Conservation (phyloP, 1,139 yeast species). For the Candida dubliniensis region DNA sequence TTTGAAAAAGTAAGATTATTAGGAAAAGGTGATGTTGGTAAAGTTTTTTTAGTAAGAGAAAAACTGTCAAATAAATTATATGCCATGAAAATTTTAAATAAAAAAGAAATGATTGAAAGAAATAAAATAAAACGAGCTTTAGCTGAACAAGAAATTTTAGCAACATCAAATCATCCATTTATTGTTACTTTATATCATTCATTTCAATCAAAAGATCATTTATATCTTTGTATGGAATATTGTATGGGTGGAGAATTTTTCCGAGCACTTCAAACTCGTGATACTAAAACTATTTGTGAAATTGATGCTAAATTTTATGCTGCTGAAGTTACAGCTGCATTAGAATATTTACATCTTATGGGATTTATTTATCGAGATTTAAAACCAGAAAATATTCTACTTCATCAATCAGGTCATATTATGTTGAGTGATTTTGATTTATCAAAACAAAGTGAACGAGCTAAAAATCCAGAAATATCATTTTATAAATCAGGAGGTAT, state of each 20-base stretch:
- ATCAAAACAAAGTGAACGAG: constrained; percentile 81
- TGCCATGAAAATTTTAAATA: constrained; percentile 90
- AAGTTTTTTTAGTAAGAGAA: constrained; percentile 88
- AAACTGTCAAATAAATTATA: constrained; percentile 70
- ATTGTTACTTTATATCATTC: constrained; percentile 95
- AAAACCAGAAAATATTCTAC: constrained; percentile 89
- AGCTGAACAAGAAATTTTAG: constrained; percentile 95
- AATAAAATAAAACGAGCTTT: constrained; percentile 92
- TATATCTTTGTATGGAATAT: constrained; percentile 97
- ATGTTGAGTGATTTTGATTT: constrained; percentile 97
- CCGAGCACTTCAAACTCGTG: constrained; percentile 90
- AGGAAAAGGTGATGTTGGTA: constrained; percentile 98
- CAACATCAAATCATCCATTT: constrained; percentile 95
- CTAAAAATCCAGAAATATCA: constrained; percentile 53
- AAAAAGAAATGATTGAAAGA: constrained; percentile 91
- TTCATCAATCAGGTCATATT: constrained; percentile 96
- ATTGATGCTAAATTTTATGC: constrained; percentile 92
- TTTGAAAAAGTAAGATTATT: constrained; percentile 85
- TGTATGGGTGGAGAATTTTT: constrained; percentile 99
- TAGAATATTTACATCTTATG: constrained; percentile 93
- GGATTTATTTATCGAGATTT: constrained; percentile 94
- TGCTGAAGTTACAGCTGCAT: constrained; percentile 95
- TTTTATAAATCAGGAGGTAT: constrained; percentile 22
- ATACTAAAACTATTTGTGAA: constrained; percentile 81
- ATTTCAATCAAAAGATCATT: constrained; percentile 88